A percentile compares a stretch with the other conserved stretches of the same genome.
Evolutionary conservation across 2,329 filamentous ascomycete species (phyloP).

Genomic region (Fusarium verrucosum): DNA sequence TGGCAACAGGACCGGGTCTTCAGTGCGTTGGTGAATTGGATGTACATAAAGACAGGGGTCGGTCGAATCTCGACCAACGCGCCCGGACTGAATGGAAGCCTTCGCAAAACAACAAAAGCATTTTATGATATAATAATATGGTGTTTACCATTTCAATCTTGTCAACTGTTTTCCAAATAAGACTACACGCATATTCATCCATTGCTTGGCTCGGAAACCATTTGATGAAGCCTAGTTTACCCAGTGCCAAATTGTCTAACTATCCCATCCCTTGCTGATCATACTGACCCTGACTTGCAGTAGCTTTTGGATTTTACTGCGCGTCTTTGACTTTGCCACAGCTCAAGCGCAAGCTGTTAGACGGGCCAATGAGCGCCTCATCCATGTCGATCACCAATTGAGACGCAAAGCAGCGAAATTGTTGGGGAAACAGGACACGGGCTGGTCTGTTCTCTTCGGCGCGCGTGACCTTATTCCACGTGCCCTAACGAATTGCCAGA

Average conservation of each 20-base stretch:
- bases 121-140: constrained; percentile 32
- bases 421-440: constrained; percentile 35
- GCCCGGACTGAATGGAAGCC: constrained; percentile 14
- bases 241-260: background rate
- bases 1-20: constrained; percentile 38
- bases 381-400: constrained; percentile 29
- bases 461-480: constrained; percentile 37
- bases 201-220: background rate
- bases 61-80: constrained; percentile 18
- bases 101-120: constrained; percentile 27
- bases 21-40: constrained; percentile 30
- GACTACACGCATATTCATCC: background rate
- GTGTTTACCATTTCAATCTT: constrained; percentile 10
- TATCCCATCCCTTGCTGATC: constrained; percentile 21
- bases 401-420: constrained; percentile 33
- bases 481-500: constrained; percentile 17
- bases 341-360: background rate
- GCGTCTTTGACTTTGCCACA: constrained; percentile 26
- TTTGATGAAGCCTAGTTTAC: background rate
- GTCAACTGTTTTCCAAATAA: background rate
- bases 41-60: constrained; percentile 33
- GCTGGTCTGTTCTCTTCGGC: constrained; percentile 26
- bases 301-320: background rate
- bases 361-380: constrained; percentile 30
- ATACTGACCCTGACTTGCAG: background rate